phyloP scores from a whole-genome alignment of 2,329 filamentous ascomycete genomes.

The Lachnellula suecica region DNA sequence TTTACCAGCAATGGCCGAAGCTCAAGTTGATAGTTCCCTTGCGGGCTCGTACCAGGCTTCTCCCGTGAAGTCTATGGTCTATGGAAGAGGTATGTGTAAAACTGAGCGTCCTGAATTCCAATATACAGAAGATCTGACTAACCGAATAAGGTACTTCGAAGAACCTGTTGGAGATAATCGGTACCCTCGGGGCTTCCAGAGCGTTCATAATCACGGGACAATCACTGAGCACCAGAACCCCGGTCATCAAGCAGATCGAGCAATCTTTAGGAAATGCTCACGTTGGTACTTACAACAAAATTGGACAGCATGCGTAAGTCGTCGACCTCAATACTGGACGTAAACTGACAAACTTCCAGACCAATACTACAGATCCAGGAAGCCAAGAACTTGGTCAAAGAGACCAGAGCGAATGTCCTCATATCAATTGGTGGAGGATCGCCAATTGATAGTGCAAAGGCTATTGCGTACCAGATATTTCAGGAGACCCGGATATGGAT shows the following conservation, averaged over 20 bases:
- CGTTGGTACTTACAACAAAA: conserved; percentile 53
- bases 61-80: conserved; percentile 21
- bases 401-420: conserved; percentile 50
- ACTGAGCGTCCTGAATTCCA: neutral
- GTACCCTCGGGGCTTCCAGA: conserved; percentile 39
- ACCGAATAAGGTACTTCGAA: conserved; percentile 14
- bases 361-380: conserved; percentile 53
- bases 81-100: conserved; percentile 19
- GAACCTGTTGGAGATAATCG: conserved; percentile 11
- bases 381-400: conserved; percentile 46
- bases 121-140: neutral
- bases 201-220: conserved; percentile 57
- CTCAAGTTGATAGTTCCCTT: conserved; percentile 16
- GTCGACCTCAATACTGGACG: neutral
- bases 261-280: conserved; percentile 43
- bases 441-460: conserved; percentile 52
- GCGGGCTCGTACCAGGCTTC: conserved; percentile 18
- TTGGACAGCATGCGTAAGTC: conserved; percentile 48
- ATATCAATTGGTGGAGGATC: conserved; percentile 54
- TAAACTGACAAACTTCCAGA: conserved; percentile 3
- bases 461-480: conserved; percentile 43
- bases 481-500: conserved; percentile 41
- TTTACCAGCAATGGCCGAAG: conserved; percentile 9
- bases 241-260: conserved; percentile 50
- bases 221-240: conserved; percentile 53